These are phyloP conservation scores for Neonectria neomacrospora DNA, from an alignment of 2,329 filamentous ascomycete species.

Conservation along the genomic window DNA sequence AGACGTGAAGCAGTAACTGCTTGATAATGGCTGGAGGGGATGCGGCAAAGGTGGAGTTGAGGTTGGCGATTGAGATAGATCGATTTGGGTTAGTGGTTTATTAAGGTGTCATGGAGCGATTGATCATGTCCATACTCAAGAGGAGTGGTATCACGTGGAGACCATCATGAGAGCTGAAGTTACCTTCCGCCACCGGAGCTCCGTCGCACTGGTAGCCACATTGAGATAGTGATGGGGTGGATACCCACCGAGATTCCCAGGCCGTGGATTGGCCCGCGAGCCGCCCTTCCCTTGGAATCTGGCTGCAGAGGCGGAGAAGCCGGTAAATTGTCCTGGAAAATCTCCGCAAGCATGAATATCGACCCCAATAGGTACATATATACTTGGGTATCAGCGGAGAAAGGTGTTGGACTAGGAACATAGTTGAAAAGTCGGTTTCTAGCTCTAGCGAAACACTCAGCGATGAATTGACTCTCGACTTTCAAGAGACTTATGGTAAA, in stretches of 20 bases:
- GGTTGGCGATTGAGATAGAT: conserved; percentile 8
- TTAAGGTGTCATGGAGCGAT: conserved; percentile 19
- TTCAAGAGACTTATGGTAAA: neutral
- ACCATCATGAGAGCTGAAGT: neutral
- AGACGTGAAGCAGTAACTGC: neutral
- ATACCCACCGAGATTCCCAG: conserved; percentile 4
- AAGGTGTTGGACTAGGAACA: neutral
- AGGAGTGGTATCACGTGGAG: conserved; percentile 9
- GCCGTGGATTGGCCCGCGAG: neutral
- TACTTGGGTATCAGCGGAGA: neutral
- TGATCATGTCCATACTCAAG: neutral
- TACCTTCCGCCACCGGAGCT: neutral
- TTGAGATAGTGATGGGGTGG: conserved; percentile 5
- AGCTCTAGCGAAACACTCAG: neutral
- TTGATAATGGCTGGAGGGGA: neutral
- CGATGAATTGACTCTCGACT: no score
- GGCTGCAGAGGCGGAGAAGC: neutral
- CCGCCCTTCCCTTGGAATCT: no score
- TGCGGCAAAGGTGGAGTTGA: conserved; percentile 13
- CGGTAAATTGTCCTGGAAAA: neutral
- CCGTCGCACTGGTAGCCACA: conserved; percentile 22
- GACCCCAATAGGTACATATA: no score
- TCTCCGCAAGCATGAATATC: neutral
- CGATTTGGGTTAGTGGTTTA: conserved; percentile 22
- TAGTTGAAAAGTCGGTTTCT: neutral